Percentiles rank a stretch among this genome's conserved stretches.
Evolutionary conservation across 305 asterid genomes (phyloP).

Genomic region (Fraxinus platypoda): DNA sequence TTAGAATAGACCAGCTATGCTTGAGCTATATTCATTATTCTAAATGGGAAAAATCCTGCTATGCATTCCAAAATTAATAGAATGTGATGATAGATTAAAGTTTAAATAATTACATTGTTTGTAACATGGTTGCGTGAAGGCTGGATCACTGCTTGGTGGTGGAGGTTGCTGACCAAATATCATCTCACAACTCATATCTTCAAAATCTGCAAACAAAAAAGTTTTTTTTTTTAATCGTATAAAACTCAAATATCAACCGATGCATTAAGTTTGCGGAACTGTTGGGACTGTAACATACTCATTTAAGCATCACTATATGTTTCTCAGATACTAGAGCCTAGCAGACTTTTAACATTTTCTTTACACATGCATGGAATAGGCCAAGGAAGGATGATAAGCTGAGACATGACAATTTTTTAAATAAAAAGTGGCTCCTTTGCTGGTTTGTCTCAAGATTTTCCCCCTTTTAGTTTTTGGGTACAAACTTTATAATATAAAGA

Average conservation of each 20-base stretch:
- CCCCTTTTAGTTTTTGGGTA: background rate
- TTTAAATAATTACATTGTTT: conserved; percentile 50
- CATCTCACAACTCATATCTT: conserved; percentile 96
- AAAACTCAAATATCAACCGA: background rate
- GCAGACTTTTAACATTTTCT: background rate
- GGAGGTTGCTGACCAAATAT: conserved; percentile 86
- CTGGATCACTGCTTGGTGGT: conserved; percentile 56
- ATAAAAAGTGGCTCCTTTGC: background rate
- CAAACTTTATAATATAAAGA: background rate
- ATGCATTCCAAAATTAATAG: background rate
- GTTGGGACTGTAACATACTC: background rate
- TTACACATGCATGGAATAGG: conserved; percentile 15
- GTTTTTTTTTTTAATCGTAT: background rate
- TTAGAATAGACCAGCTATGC: background rate
- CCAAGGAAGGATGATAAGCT: background rate
- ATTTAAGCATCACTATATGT: background rate
- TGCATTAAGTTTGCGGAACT: background rate
- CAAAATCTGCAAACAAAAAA: conserved; percentile 63
- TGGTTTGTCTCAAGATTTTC: background rate
- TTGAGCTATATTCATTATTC: background rate
- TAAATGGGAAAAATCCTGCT: background rate
- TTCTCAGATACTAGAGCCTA: background rate
- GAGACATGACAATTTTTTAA: background rate
- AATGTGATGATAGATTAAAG: background rate
- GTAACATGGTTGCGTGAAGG: conserved; percentile 74